Evolutionary conservation across 2,329 filamentous ascomycete genomes (phyloP), one percentile per base, ranked within the genome.

Genomic region (Macroventuria anomochaeta): DNA sequence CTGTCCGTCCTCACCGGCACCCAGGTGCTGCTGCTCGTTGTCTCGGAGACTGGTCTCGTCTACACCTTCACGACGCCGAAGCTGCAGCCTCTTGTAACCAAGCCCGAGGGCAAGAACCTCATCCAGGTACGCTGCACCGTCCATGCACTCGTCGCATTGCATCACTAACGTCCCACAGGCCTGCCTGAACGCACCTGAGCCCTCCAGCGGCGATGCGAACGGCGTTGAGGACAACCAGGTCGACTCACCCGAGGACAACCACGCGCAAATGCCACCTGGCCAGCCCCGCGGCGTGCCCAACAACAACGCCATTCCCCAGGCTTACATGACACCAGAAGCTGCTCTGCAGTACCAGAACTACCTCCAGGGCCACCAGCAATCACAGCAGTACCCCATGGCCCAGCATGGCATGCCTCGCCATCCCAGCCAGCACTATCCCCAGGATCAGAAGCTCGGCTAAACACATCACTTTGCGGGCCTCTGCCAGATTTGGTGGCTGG

Each of bases 11-110:
- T 99, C 69, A 99, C 95, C 32, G 95, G 95, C 71, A 99, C 95
- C 53, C 95, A 99, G 83, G 95, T 99, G 42, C 84, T 99, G 26
- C 85, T 99, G 32, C 87, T 99, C 48, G 93, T 97, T 69, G 93
- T 97, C 61, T 97, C 93, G 37, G 93, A 97, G 81, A 97, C 93
- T 20, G 93, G 93, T 63, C 86, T 97, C 28, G 93, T 97, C 69
- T 97, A 97, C 79, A 97, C 93, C 55, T 97, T 97, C 77, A 97
- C 93, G 58, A 99, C 95, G 13, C 95, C 95, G 17, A 99, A 99
- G 82, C 87, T 99, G 51, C 95, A 97, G 80, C 95, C 95, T 59
- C 86, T 99, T 47, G 95, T 97, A 66, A 99, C 95, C 60, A 97
- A 97, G 82, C 89, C 95, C 15, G 95, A 97, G 79, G 95, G 95